phyloP scores from a whole-genome alignment of 208 protist species.

The Trypanosoma melophagium region DNA sequence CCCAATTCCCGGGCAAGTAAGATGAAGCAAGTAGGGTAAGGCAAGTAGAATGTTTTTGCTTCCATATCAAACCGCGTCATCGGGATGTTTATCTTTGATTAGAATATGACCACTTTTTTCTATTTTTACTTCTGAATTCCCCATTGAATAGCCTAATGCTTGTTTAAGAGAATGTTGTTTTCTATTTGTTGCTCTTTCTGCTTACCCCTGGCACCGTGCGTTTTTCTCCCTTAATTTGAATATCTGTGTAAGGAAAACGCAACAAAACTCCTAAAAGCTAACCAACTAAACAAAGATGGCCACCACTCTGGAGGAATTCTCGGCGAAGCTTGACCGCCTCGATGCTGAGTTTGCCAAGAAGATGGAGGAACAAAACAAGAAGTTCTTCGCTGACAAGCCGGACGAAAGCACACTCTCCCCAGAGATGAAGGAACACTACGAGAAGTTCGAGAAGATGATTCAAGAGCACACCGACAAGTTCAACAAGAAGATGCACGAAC shows the following conservation, averaged over 20 bases:
- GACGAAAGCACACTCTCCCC: constrained; percentile 87
- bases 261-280: constrained; percentile 1
- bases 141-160: no score
- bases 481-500: constrained; percentile 92
- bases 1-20: constrained; percentile 89
- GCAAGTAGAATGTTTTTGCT: no score
- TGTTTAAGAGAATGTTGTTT: no score
- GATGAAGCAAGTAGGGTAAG: no score
- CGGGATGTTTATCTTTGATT: no score
- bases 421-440: constrained; percentile 92
- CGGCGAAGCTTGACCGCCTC: constrained; percentile 88
- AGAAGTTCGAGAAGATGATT: constrained; percentile 92
- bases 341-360: constrained; percentile 90
- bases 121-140: no score
- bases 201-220: constrained; percentile 6
- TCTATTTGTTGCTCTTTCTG: no score
- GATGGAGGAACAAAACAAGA: constrained; percentile 93
- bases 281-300: constrained; percentile 12
- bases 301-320: constrained; percentile 87
- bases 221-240: no score
- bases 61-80: no score
- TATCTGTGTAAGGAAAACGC: no score
- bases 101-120: no score
- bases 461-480: constrained; percentile 93
- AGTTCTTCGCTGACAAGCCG: constrained; percentile 91